phyloP scores from a whole-genome alignment of 2,329 filamentous ascomycete genomes.

The Aspergillus flavus region DNA sequence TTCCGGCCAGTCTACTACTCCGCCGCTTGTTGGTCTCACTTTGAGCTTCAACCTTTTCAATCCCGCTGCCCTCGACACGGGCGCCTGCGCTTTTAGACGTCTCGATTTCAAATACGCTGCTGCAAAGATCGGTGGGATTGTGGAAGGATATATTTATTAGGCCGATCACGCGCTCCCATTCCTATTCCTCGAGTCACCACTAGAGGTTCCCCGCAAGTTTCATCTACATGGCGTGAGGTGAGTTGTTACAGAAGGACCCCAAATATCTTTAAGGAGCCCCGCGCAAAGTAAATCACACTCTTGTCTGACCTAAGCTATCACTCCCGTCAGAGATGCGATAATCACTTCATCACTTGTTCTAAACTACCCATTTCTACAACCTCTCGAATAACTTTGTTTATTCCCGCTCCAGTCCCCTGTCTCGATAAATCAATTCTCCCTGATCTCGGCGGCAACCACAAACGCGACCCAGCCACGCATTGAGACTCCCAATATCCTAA shows the following conservation, averaged over 20 bases:
- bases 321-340: neutral
- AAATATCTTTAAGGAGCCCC: constrained; percentile 16
- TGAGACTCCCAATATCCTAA: neutral
- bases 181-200: constrained; percentile 10
- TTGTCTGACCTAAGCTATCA: constrained; percentile 3
- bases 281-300: constrained; percentile 15
- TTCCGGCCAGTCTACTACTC: constrained; percentile 36
- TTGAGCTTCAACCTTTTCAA: constrained; percentile 29
- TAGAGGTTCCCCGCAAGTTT: constrained; percentile 28
- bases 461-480: neutral
- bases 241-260: constrained; percentile 21
- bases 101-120: neutral
- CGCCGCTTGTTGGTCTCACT: constrained; percentile 39
- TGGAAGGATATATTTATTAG: neutral
- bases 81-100: constrained; percentile 12
- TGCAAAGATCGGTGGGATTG: neutral
- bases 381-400: constrained; percentile 9
- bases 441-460: neutral
- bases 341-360: neutral
- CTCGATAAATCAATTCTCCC: neutral
- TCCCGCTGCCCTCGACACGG: constrained; percentile 21
- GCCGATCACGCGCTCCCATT: constrained; percentile 18
- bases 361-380: neutral
- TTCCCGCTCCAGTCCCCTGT: neutral
- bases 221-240: constrained; percentile 30